Evolutionary conservation across 176 grass and related monocot species (phyloP), one percentile per base, ranked within the genome.

Genomic region (barley (Hordeum vulgare)): DNA sequence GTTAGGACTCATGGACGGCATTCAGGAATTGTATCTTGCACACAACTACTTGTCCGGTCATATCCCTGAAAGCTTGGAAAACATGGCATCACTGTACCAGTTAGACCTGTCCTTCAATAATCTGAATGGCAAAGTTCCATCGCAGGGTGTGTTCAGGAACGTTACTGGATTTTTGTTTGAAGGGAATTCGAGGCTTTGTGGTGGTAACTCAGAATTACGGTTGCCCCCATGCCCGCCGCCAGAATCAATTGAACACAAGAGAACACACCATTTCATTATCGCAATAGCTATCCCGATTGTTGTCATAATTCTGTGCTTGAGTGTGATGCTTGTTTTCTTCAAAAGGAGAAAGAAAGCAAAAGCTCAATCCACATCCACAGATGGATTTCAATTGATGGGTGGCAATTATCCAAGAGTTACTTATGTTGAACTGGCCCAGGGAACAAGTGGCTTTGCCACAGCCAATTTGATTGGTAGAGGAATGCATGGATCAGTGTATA

Each of bases 61-160:
- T 7, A 86, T 94, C 33, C 92, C 92, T 0, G 31, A 56, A 3
- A 77, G 83, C 35, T 25, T 94, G 1, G 11, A 63, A 60, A 45
- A n/a, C 15, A 71, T 88, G 31, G 21, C 20, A 17, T 76, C 54
- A 39, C 74, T 94, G 62, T 18, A 77, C 12, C 41, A 26, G 23
- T 45, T 94, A 27, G 84, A 94, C 18, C 4, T 68, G 1, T 91
- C 89, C 20, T 91, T 81, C 83, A 90, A 94, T 27, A 45, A 73
- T 85, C 75, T 94, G 14, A 39, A 39, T 25, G 92, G 92, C 2
- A 71, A 85, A 54, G 34, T 91, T 47, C 89, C 92, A 9, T 44
- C 28, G 8, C 27, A 39, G 34, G 86, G 86, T 11, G 26, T 89
- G 39, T 94, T 94, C 33, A n/a, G 14, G 14, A 94, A 94, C 41